These are phyloP conservation scores for Trichophyton mentagrophytes DNA, from an alignment of 2,329 filamentous ascomycete species.

Conservation along the genomic window DNA sequence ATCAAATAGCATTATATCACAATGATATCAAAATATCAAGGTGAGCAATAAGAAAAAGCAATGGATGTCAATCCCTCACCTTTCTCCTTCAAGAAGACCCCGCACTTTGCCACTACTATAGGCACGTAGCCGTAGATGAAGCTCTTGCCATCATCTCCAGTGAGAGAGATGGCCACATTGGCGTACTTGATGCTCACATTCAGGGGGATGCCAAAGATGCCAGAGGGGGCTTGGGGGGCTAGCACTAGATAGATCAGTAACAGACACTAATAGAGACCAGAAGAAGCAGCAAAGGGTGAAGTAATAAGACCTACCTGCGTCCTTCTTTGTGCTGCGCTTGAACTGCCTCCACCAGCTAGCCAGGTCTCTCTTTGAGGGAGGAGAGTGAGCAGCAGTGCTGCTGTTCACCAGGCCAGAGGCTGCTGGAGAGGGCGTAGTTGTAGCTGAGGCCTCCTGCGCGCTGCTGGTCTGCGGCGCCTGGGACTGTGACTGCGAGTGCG, in stretches of 20 bases:
- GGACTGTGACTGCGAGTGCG: slow-evolving; percentile 1
- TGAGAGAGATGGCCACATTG: slow-evolving; percentile 92
- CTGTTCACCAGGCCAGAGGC: too few relatives aligned
- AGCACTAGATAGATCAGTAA: background rate
- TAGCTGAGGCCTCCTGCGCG: slow-evolving; percentile 4
- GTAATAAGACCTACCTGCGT: slow-evolving; percentile 41
- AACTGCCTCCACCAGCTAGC: slow-evolving; percentile 98
- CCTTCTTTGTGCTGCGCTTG: slow-evolving; percentile 55
- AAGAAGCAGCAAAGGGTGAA: background rate
- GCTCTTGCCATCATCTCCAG: slow-evolving; percentile 81
- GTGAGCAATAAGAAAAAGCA: slow-evolving; percentile 5
- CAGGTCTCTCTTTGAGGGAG: slow-evolving; percentile 73
- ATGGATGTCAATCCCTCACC: slow-evolving; percentile 45
- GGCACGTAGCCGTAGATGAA: slow-evolving; percentile 98
- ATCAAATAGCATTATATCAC: background rate
- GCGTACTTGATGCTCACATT: slow-evolving; percentile 93
- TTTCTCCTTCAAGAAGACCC: slow-evolving; percentile 95
- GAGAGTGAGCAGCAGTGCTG: slow-evolving; percentile 39
- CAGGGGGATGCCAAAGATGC: slow-evolving; percentile 89
- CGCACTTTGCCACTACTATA: slow-evolving; percentile 96
- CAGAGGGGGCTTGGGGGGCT: slow-evolving; percentile 38
- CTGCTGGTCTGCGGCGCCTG: slow-evolving; percentile 2
- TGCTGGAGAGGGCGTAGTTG: slow-evolving; percentile 22
- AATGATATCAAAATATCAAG: background rate
- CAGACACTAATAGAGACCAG: background rate